Evolutionary conservation across 225 moss, liverwort and hornwort genomes (phyloP).

Genomic region (Lunularia cruciata): DNA sequence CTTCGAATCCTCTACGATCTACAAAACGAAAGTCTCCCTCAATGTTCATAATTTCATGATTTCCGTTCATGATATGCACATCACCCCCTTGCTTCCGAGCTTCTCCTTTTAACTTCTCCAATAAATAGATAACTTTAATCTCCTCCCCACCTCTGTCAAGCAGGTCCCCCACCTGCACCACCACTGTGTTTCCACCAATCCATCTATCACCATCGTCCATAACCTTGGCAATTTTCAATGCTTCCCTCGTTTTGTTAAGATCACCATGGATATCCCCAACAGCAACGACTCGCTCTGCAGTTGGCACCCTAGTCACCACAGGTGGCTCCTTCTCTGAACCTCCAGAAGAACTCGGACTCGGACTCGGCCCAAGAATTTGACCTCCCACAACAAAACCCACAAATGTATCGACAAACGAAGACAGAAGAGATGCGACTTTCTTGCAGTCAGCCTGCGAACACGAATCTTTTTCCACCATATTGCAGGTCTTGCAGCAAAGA

Average conservation of each 20-base stretch:
- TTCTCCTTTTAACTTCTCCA: constrained; percentile 76
- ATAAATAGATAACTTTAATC: constrained; percentile 72
- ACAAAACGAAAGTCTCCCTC: constrained; percentile 81
- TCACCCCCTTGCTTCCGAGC: constrained; percentile 72
- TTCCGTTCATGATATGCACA: constrained; percentile 89
- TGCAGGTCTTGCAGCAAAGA: neutral
- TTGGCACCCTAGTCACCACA: constrained; percentile 54
- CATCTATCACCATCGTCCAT: constrained; percentile 68
- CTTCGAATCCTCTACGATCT: constrained; percentile 52
- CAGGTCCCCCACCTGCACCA: constrained; percentile 89
- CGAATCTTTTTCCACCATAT: constrained; percentile 8
- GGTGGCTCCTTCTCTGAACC: constrained; percentile 18
- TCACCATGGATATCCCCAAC: constrained; percentile 88
- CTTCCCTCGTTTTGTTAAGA: constrained; percentile 68
- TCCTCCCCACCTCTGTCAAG: constrained; percentile 88
- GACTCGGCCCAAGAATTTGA: constrained; percentile 48
- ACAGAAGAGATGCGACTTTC: constrained; percentile 60
- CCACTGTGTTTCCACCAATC: constrained; percentile 81
- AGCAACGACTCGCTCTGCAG: constrained; percentile 73
- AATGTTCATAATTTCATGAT: constrained; percentile 96
- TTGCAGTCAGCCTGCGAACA: constrained; percentile 13
- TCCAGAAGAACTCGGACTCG: constrained; percentile 6
- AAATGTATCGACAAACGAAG: constrained; percentile 79
- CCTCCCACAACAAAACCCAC: constrained; percentile 85
- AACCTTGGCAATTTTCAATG: constrained; percentile 69